Base-by-base conservation (phyloP, 2,329 filamentous ascomycete genomes). In the Cladosporium sp. region DNA sequence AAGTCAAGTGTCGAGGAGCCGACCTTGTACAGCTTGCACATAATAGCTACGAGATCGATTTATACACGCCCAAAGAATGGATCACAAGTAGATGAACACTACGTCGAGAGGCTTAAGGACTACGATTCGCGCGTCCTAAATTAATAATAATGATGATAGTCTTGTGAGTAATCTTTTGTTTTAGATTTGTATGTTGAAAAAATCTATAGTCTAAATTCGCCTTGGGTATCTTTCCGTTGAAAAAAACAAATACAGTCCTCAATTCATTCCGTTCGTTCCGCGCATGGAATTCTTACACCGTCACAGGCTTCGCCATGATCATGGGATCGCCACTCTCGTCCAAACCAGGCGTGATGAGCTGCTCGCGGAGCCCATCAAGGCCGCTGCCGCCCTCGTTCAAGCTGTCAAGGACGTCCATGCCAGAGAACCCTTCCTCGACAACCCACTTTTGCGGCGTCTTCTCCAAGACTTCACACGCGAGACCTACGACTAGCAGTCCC, bases 381-480 rank as follows among this genome's bases (percentile, higher is more conserved):
- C 72, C 69, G 26, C 67, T 71, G 16, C 67, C 68, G 16, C 68
- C 68, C 54, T 76, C 74, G 13, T 71, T 73, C 21, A 77, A 63
- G 8, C 70, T 72, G 36, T 76, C 76, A 56, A 84, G 66, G 32
- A 77, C 79, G 66, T 94, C 90, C 62, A 97, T 76, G 0, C 89
- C 91, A 68, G 84, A 83, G 73, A 96, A 96, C 0, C 93, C 93
- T 57, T 97, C 93, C 76, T 97, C 93, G 0, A 97, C 91, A 0
- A 84, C 80, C 94, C 94, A 97, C 65, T 87, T 87, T 72, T 87
- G 84, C 1, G 84, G 85, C 65, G 85, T 82, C 21, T 81, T 79
- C 68, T 89, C 85, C 65, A 98, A 77, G 5, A 92, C 91, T 73
- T 92, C 89, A 71, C 95, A 99, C 3, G 92, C 91, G 54, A 85